phyloP scores from a whole-genome alignment of 345 rosid species.

The Populus nigra region DNA sequence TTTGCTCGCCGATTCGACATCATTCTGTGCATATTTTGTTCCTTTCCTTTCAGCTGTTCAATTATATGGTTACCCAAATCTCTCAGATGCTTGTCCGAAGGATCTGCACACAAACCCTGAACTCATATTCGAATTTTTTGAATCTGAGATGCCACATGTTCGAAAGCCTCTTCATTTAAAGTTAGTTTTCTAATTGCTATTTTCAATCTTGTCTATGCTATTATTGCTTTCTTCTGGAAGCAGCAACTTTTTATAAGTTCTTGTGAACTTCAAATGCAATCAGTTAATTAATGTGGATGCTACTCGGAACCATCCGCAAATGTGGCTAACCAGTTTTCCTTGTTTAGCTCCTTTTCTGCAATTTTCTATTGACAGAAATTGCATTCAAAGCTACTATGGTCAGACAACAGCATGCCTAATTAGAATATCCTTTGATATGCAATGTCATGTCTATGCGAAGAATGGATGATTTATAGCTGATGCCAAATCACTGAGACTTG shows the following conservation, averaged over 20 bases:
- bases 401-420: background rate
- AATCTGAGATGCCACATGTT: slow-evolving; percentile 21
- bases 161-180: slow-evolving; percentile 31
- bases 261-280: background rate
- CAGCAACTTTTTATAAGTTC: background rate
- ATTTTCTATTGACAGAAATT: too few species aligned
- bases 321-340: too few species aligned
- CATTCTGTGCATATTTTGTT: slow-evolving; percentile 30
- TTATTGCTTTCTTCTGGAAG: background rate
- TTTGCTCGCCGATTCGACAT: background rate
- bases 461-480: background rate
- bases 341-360: too few species aligned
- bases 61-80: slow-evolving; percentile 17
- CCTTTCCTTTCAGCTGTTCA: slow-evolving; percentile 37
- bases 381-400: too few species aligned
- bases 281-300: too few species aligned
- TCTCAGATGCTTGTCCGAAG: background rate
- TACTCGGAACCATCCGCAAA: too few species aligned
- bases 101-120: slow-evolving; percentile 5
- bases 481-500: background rate
- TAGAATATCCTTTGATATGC: background rate
- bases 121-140: slow-evolving; percentile 28
- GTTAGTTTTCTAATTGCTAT: slow-evolving; percentile 9
- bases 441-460: background rate
- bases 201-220: background rate